Evolutionary conservation across 257 asterid species (phyloP), one percentile per base, ranked within the genome.

Genomic region (Lantana camara): DNA sequence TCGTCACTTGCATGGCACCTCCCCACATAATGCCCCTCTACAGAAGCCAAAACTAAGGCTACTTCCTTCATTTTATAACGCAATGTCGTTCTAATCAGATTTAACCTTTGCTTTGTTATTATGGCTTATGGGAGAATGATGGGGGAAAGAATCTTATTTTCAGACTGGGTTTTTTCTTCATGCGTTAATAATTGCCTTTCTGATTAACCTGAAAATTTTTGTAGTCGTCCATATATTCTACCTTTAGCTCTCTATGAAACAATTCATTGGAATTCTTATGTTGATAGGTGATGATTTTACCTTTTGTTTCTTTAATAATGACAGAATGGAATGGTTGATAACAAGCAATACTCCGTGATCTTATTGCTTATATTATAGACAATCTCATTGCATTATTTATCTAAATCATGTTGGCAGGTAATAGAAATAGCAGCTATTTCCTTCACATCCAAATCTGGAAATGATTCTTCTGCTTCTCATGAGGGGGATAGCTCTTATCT

Each of bases 381-480:
- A 56, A 50, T 64, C 66, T 58, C 59, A 37, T 60, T 59, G 35
- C 47, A 38, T 47, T 57, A 50, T 19, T 60, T 34, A n/a, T 50
- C 37, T 59, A 54, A 34, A 63, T 75, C 20, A 67, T 50, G 73
- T 74, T 56, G 62, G 77, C 92, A 91, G 98, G 90, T 84, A 63
- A 21, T 92, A 22, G 88, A 85, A 75, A 82, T 75, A 66, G 79
- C 80, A 60, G 72, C 72, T 50, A 63, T 92, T 51, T 82, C 86
- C 67, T 72, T 87, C 77, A 72, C 72, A 61, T 83, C 96, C 46
- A 80, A 72, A 58, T 70, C 74, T 74, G 82, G 78, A 71, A 21
- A 12, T 55, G 81, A 71, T 65, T 57, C 74, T 74, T 45, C 76
- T 61, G 64, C 68, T 68, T 66, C 77, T 57, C 55, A 55, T 54